Percentiles rank a stretch among this genome's conserved stretches.
Conservation (phyloP, 768 basidiomycete species). For the Pisolithus tinctorius region DNA sequence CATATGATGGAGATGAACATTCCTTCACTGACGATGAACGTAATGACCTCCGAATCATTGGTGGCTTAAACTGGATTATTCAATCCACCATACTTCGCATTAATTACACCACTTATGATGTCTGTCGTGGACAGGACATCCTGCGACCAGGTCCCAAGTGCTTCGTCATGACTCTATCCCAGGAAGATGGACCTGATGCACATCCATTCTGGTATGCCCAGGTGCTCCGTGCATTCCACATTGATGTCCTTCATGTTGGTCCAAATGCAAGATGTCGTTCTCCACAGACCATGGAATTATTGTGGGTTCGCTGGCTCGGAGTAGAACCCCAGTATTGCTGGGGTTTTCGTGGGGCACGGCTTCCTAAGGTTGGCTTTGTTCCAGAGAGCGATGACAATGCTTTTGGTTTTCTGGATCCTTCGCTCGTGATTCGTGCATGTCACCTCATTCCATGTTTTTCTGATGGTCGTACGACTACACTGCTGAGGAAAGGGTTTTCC, state of each 20-base stretch:
- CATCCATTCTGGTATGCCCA: constrained; percentile 20
- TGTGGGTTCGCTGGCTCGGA: no score
- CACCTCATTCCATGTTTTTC: no score
- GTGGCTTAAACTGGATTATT: constrained; percentile 6
- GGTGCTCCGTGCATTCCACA: constrained; percentile 17
- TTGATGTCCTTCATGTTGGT: no score
- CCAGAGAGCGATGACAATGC: constrained; percentile 4
- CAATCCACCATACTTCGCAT: constrained; percentile 4
- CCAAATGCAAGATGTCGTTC: no score
- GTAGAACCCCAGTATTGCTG: no score
- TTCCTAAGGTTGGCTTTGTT: constrained; percentile 18
- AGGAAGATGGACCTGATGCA: constrained; percentile 5
- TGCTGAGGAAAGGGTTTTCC: no score
- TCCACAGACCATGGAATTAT: no score
- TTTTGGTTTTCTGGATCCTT: constrained; percentile 21
- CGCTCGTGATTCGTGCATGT: constrained; percentile 11
- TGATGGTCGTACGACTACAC: no score
- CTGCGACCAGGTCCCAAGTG: constrained; percentile 12
- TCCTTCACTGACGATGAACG: constrained; percentile 5
- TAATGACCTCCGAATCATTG: not conserved
- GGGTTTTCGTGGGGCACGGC: constrained; percentile 6
- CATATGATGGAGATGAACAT: constrained; percentile 10
- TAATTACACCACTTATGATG: constrained; percentile 17
- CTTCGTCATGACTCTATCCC: constrained; percentile 15
- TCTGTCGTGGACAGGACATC: constrained; percentile 12